phyloP scores from a whole-genome alignment of 805 yeast species.

The Saturnispora ahearnii region DNA sequence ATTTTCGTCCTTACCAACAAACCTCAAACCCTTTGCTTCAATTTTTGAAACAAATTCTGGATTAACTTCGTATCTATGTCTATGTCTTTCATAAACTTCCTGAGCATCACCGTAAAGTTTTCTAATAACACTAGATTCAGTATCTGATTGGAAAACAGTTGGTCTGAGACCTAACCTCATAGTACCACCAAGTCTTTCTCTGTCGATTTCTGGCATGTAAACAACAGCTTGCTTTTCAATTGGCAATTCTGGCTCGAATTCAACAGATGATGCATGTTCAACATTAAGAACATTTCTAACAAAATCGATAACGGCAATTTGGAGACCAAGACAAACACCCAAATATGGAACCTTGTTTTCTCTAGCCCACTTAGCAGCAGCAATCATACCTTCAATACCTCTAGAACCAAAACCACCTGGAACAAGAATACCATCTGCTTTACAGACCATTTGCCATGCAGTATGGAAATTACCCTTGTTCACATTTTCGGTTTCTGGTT shows the following conservation, averaged over 20 bases:
- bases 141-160: conserved; percentile 63
- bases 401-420: conserved; percentile 98
- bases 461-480: conserved; percentile 77
- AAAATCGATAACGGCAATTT: conserved; percentile 92
- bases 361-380: conserved; percentile 98
- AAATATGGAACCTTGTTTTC: conserved; percentile 87
- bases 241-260: conserved; percentile 57
- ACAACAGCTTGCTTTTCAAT: conserved; percentile 71
- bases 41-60: conserved; percentile 66
- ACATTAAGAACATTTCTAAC: conserved; percentile 71
- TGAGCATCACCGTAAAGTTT: conserved; percentile 66
- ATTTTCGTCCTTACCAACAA: conserved; percentile 89
- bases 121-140: conserved; percentile 56
- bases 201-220: conserved; percentile 98
- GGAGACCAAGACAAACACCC: conserved; percentile 97
- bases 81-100: conserved; percentile 83
- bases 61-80: conserved; percentile 97
- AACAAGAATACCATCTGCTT: conserved; percentile 92
- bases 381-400: conserved; percentile 97
- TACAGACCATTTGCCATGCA: conserved; percentile 90
- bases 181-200: conserved; percentile 93
- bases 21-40: conserved; percentile 72
- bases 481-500: conserved; percentile 52
- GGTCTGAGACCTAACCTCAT: conserved; percentile 96
- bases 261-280: conserved; percentile 67